Percentiles rank a stretch among this genome's conserved stretches.
Evolutionary conservation across 2,329 filamentous ascomycete genomes (phyloP).

Genomic region (Nannizziopsis barbatae): DNA sequence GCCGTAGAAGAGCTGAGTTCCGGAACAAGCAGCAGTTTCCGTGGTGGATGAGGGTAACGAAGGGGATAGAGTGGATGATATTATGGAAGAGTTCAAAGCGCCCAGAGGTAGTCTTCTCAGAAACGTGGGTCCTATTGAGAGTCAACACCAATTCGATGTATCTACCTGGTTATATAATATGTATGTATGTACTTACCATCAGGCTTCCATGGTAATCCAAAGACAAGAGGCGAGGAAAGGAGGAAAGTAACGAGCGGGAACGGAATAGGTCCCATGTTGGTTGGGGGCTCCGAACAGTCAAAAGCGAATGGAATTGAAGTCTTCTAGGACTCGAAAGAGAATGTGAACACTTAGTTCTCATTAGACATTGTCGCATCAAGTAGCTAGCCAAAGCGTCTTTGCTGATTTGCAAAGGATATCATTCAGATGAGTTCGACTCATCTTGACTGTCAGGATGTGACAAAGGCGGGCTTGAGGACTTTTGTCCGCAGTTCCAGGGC

Average conservation of each 20-base stretch:
- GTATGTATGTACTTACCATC: neutral
- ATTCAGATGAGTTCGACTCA: too few relatives aligned
- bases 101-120: neutral
- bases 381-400: too few relatives aligned
- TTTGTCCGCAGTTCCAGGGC: too few relatives aligned
- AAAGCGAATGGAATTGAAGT: neutral
- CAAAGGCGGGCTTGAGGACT: too few relatives aligned
- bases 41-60: neutral
- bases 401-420: too few relatives aligned
- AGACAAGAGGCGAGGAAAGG: neutral
- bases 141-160: neutral
- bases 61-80: neutral
- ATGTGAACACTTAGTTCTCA: too few relatives aligned
- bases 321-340: neutral
- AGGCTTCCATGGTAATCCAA: neutral
- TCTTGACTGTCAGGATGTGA: too few relatives aligned
- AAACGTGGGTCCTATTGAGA: neutral
- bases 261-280: neutral
- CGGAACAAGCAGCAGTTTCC: slow-evolving; percentile 1
- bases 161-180: neutral
- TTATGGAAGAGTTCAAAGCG: neutral
- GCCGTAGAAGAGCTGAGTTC: neutral
- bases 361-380: too few relatives aligned
- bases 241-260: neutral
- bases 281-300: neutral